phyloP scores from a whole-genome alignment of 2,329 filamentous ascomycete species.

The Chaetothyriales sp. region DNA sequence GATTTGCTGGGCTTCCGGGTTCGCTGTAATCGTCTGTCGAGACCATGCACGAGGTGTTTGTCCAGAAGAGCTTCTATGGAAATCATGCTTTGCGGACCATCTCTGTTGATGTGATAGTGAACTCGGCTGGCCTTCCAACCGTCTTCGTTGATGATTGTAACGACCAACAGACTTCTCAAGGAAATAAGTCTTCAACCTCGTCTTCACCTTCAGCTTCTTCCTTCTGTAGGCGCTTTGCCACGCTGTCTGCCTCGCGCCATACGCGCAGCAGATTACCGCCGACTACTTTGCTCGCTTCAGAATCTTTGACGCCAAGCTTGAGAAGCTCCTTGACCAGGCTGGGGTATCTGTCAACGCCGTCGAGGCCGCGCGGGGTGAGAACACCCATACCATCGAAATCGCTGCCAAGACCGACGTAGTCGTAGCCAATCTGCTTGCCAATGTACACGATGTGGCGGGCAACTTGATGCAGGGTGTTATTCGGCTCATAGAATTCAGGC shows the following conservation, averaged over 20 bases:
- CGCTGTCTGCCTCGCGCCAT: constrained; percentile 62
- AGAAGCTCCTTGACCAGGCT: constrained; percentile 62
- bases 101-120: too few species aligned
- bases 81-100: too few species aligned
- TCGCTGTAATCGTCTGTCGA: too few species aligned
- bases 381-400: constrained; percentile 60
- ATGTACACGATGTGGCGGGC: constrained; percentile 71
- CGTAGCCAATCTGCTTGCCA: constrained; percentile 67
- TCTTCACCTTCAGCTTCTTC: constrained; percentile 35
- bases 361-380: constrained; percentile 53
- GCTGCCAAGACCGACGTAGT: constrained; percentile 73
- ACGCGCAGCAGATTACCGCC: constrained; percentile 73
- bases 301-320: constrained; percentile 55
- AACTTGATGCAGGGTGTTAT: constrained; percentile 62
- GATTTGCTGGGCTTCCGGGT: too few species aligned
- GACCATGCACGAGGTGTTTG: too few species aligned
- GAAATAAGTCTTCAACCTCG: constrained; percentile 14
- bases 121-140: not conserved
- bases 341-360: constrained; percentile 74
- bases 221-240: constrained; percentile 51
- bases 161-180: not conserved
- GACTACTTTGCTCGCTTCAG: constrained; percentile 57
- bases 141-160: not conserved
- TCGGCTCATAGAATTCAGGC: constrained; percentile 50
- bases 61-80: too few species aligned